These are phyloP conservation scores for Henningerozyma blattae DNA, from an alignment of 805 yeast genomes.

Conservation along the genomic window DNA sequence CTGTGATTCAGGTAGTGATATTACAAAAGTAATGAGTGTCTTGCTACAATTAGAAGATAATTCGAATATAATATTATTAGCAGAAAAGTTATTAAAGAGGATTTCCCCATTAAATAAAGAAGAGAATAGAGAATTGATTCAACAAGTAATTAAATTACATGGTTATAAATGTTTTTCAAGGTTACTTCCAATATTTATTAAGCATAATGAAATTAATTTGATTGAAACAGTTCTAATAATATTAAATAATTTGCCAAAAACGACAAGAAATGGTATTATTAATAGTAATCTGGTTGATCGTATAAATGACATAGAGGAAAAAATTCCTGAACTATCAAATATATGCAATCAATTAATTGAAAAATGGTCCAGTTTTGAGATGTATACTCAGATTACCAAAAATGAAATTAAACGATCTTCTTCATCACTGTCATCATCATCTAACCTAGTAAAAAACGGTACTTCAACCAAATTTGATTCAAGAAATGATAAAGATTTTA, in stretches of 20 bases:
- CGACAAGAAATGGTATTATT: conserved; percentile 68
- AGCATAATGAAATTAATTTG: conserved; percentile 19
- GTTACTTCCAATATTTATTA: conserved; percentile 33
- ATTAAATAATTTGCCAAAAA: conserved; percentile 52
- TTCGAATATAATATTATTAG: conserved; percentile 29
- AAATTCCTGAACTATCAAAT: conserved; percentile 17
- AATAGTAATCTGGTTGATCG: conserved; percentile 61
- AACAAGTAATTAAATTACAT: conserved; percentile 61
- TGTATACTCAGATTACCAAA: conserved; percentile 81
- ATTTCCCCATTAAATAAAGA: conserved; percentile 38
- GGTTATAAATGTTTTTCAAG: conserved; percentile 74
- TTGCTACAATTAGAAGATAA: conserved; percentile 65
- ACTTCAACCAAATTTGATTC: not conserved
- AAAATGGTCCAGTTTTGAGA: conserved; percentile 63
- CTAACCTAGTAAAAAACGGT: not conserved
- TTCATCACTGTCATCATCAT: conserved; percentile 8
- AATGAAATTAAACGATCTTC: conserved; percentile 22
- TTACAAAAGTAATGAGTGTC: conserved; percentile 69
- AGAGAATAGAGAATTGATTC: conserved; percentile 35
- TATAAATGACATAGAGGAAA: conserved; percentile 26
- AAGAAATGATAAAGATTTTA: conserved; percentile 17
- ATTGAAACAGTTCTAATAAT: conserved; percentile 27
- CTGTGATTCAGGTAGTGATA: conserved; percentile 39
- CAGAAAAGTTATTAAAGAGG: conserved; percentile 56
- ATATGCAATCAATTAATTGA: conserved; percentile 33